Evolutionary conservation across 495 filamentous ascomycete species (phyloP), one percentile per base, ranked within the genome.

Genomic region (Polyplosphaeria fusca): DNA sequence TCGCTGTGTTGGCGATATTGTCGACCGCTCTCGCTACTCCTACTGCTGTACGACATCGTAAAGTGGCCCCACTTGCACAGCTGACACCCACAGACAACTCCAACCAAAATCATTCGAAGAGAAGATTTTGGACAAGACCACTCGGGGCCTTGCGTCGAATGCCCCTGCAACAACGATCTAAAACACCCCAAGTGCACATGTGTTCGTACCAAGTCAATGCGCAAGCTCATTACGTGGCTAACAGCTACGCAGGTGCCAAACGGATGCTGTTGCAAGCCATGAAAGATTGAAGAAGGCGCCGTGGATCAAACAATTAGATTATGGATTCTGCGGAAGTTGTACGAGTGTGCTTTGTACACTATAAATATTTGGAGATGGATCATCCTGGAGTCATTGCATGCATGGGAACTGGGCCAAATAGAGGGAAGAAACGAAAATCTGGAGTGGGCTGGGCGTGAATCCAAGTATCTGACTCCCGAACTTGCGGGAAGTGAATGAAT

Each of bases 251-350:
- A 61, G 59, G 20, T 62, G 3, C 52, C 52, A 11, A 56, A 62
- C 27, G 59, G 59, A n/a, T 62, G 59, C 41, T 62, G 59, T 41
- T 62, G 59, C 47, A 55, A 14, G 23, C n/a, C 32, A 24, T 20
- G 32, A 25, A n/a, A 16, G 14, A n/a, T 27, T 46, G n/a, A 25
- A 28, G 16, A 16, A 38, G 23, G 27, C n/a, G n/a, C n/a, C n/a
- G n/a, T n/a, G n/a, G n/a, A n/a, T n/a, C n/a, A n/a, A n/a, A n/a
- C n/a, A n/a, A n/a, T n/a, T 23, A 3, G 22, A 13, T 53, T 12
- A 35, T 5, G 49, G 43, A 5, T 5, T 19, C n/a, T 53, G 37
- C 16, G 30, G 12, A 20, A 24, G 41, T 25, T 11, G 26, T 5
- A 28, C 22, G n/a, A n/a, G n/a, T n/a, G n/a, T 42, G 41, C 26